These are phyloP conservation scores for Fusarium tuaranense DNA, from an alignment of 2,329 filamentous ascomycete species.

Conservation along the genomic window DNA sequence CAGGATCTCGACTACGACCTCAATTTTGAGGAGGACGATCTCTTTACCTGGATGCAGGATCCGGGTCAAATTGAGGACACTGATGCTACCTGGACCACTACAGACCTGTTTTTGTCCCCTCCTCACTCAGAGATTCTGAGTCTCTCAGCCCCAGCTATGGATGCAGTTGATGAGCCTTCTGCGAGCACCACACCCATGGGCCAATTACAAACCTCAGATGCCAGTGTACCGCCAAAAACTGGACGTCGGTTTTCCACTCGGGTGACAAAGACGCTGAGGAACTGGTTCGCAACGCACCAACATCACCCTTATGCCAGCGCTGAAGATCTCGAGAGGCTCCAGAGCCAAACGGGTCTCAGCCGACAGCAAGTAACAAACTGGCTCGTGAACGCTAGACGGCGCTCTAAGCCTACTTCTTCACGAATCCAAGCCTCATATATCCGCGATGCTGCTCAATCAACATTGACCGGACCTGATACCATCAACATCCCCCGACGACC, in stretches of 20 bases:
- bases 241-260: not conserved
- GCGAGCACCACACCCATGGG: not conserved
- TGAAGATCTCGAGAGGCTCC: not conserved
- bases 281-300: not conserved
- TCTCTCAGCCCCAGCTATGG: not conserved
- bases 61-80: not conserved
- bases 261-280: not conserved
- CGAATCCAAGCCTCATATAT: not conserved
- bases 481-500: not conserved
- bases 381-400: not conserved
- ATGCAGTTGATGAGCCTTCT: not conserved
- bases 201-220: not conserved
- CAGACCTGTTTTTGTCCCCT: not conserved
- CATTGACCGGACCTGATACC: not conserved
- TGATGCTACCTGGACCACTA: not conserved
- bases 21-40: not conserved
- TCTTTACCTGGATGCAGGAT: not conserved
- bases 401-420: not conserved
- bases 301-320: not conserved
- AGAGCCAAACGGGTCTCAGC: not conserved
- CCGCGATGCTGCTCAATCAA: not conserved
- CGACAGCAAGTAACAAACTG: not conserved
- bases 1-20: not conserved
- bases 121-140: not conserved
- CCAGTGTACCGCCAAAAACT: not conserved